Evolutionary conservation across 805 yeast genomes (phyloP), one percentile per base, ranked within the genome.

Genomic region (Metschnikowia anglica): DNA sequence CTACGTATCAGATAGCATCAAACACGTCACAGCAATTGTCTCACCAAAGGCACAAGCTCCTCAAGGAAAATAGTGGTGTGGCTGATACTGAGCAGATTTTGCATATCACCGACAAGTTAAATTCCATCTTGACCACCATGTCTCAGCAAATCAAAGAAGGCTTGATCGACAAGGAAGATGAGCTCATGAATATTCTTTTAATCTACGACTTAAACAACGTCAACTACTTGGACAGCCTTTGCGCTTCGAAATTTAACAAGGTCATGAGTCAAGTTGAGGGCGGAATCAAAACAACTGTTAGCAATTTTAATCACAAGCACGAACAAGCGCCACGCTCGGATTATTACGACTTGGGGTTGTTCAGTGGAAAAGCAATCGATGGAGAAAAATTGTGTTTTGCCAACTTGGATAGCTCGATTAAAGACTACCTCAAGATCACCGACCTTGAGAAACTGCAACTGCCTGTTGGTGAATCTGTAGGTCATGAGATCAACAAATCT

Each of bases 351-450:
- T 74, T 91, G 54, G 83, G 84, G 48, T 61, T 86, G 52, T 88
- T 89, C 59, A 68, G 74, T 16, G 97, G 97, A 7, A 84, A 85
- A 49, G 56, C 80, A 1, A 76, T 80, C 33, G 95, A 88, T 61
- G 97, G 93, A 11, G 95, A 86, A 56, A 91, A 93, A 61, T 75
- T 93, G 46, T 85, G 95, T 30, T 74, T 79, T 55, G 98, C 97
- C 3, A 90, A 88, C 58, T 73, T 91, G 54, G 96, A 88, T 23
- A 79, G 81, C 41, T 80, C 82, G n/a, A 74, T 83, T 39, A 74
- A 77, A 70, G 66, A 65, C 46, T 70, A 58, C 42, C 36, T 43
- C 21, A 60, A 53, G 59, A 43, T 68, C 61, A 52, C 61, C 52
- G 41, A 55, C 59, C 39, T 26, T 12, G 47, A 29, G 33, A 15